A percentile compares a stretch with the other conserved stretches of the same genome.
These are phyloP conservation scores for Hypoxylon sp. DNA, from an alignment of 2,329 filamentous ascomycete genomes.

Conservation along the genomic window DNA sequence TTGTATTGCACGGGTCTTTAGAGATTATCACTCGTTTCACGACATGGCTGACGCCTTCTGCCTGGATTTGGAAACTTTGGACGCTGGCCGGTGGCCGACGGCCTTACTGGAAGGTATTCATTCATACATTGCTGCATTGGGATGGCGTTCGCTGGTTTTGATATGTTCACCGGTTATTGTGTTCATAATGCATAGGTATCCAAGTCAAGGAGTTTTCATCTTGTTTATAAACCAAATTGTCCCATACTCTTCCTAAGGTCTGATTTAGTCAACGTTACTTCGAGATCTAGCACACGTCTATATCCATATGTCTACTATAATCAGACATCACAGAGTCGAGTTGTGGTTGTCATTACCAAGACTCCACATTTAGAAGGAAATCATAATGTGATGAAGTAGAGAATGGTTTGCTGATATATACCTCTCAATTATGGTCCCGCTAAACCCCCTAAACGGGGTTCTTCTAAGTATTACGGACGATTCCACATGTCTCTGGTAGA, in stretches of 20 bases:
- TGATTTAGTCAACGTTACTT: no score
- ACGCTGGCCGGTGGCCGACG: not conserved
- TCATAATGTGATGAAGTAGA: no score
- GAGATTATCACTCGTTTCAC: not conserved
- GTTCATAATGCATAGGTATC: conserved; percentile 20
- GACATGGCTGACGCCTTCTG: not conserved
- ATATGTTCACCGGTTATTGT: conserved; percentile 7
- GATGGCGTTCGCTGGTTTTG: conserved; percentile 30
- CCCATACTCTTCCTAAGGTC: not conserved
- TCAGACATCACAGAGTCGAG: not conserved
- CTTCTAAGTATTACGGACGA: no score
- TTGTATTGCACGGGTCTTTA: conserved; percentile 1
- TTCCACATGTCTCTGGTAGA: no score
- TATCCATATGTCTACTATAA: not conserved
- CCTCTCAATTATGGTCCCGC: no score
- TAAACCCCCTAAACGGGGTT: no score
- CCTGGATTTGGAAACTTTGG: not conserved
- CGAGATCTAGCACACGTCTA: not conserved
- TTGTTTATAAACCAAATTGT: conserved; percentile 19
- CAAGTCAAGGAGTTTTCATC: conserved; percentile 7
- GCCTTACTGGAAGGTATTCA: not conserved
- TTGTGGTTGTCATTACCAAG: not conserved
- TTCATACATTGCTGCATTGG: conserved; percentile 32
- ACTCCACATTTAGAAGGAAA: no score
- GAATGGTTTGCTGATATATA: no score